A percentile compares a stretch with the other conserved stretches of the same genome.
Conservation (phyloP, 2,329 filamentous ascomycete species). For the Trichoderma brevicompactum region DNA sequence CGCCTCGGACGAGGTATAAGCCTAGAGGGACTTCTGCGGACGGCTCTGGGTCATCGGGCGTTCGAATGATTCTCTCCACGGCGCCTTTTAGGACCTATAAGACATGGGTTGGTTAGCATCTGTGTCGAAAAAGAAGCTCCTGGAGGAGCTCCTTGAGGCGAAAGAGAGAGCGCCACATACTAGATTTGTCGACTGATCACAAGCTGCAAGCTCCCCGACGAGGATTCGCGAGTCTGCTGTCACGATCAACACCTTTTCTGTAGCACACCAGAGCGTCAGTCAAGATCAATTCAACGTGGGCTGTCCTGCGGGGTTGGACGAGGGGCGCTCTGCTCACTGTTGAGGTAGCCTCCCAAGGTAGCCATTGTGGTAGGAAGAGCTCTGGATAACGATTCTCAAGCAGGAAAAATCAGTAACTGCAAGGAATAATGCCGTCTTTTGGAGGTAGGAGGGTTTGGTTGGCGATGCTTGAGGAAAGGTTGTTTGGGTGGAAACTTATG, state of each 20-base stretch:
- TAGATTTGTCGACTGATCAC: slow-evolving; percentile 91
- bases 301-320: slow-evolving; percentile 21
- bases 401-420: not conserved
- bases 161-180: slow-evolving; percentile 43
- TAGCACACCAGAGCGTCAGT: slow-evolving; percentile 22
- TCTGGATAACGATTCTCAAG: not conserved
- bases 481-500: slow-evolving; percentile 4
- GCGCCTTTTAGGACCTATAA: slow-evolving; percentile 75
- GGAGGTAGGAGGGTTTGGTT: not conserved
- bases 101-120: slow-evolving; percentile 30
- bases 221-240: slow-evolving; percentile 90
- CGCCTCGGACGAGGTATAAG: slow-evolving; percentile 88
- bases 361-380: slow-evolving; percentile 42
- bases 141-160: not conserved
- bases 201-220: slow-evolving; percentile 79
- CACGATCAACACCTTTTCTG: slow-evolving; percentile 89
- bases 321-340: slow-evolving; percentile 45
- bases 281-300: not conserved
- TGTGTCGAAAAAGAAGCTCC: slow-evolving; percentile 1
- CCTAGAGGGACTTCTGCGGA: slow-evolving; percentile 83
- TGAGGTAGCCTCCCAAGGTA: slow-evolving; percentile 51
- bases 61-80: slow-evolving; percentile 87
- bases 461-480: not conserved
- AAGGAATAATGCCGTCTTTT: not conserved
- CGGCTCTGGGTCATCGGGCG: slow-evolving; percentile 78